These are phyloP conservation scores for Thyridium curvatum DNA, from an alignment of 2,329 filamentous ascomycete genomes.

Conservation along the genomic window DNA sequence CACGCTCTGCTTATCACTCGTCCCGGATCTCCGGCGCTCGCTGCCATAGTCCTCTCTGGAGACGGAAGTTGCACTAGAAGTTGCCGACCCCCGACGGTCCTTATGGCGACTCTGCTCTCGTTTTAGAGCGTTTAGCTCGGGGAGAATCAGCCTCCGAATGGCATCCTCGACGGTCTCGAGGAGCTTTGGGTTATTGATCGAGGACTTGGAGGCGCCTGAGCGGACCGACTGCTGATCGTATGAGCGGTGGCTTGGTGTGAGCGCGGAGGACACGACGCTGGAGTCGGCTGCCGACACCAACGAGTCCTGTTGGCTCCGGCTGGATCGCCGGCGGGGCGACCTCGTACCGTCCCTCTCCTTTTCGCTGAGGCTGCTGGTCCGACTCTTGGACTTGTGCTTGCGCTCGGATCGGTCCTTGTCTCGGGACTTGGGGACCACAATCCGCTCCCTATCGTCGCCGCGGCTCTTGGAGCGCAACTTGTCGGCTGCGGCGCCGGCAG, in stretches of 20 bases:
- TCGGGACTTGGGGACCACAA: slow-evolving; percentile 22
- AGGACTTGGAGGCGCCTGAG: slow-evolving; percentile 53
- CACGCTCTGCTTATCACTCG: slow-evolving; percentile 45
- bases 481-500: slow-evolving; percentile 31
- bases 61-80: slow-evolving; percentile 47
- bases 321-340: slow-evolving; percentile 41
- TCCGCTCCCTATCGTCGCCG: slow-evolving; percentile 33
- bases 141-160: slow-evolving; percentile 81
- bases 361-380: slow-evolving; percentile 43
- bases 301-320: slow-evolving; percentile 45
- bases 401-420: slow-evolving; percentile 37
- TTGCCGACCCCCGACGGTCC: slow-evolving; percentile 60
- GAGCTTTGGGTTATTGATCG: slow-evolving; percentile 86
- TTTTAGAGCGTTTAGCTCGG: slow-evolving; percentile 86
- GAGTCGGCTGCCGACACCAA: slow-evolving; percentile 47
- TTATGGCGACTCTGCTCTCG: slow-evolving; percentile 78
- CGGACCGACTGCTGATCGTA: slow-evolving; percentile 47
- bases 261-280: slow-evolving; percentile 46
- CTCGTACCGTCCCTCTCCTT: slow-evolving; percentile 41
- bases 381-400: slow-evolving; percentile 42
- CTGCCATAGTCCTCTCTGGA: slow-evolving; percentile 52
- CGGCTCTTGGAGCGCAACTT: slow-evolving; percentile 39
- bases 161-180: slow-evolving; percentile 91
- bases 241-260: slow-evolving; percentile 49
- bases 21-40: slow-evolving; percentile 54